Evolutionary conservation across 129 eudicot species (phyloP).

Genomic region (Flaveria bidentis): DNA sequence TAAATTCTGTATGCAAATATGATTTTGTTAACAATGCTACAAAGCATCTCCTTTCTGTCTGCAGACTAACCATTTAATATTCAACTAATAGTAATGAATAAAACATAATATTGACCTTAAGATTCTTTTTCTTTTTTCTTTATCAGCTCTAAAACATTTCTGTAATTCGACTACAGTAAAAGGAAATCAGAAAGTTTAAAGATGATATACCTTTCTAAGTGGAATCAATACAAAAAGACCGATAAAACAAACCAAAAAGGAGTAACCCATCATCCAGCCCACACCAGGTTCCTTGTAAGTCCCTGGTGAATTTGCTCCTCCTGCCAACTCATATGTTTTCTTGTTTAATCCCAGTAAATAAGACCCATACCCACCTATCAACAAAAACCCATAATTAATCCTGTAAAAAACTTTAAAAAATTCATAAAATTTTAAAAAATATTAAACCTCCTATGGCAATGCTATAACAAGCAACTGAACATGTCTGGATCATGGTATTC

Average conservation of each 20-base stretch:
- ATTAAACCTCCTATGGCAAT: slow-evolving; percentile 67
- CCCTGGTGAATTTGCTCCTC: slow-evolving; percentile 49
- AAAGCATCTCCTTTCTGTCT: neutral
- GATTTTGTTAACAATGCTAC: neutral
- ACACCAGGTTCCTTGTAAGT: slow-evolving; percentile 65
- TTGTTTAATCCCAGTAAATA: slow-evolving; percentile 69
- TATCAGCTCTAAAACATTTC: neutral
- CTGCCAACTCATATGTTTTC: slow-evolving; percentile 70
- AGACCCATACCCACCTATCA: slow-evolving; percentile 77
- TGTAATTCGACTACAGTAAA: neutral
- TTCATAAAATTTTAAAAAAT: too few relatives aligned
- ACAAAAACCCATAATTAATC: slow-evolving; percentile 10
- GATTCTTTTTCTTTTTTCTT: slow-evolving; percentile 5
- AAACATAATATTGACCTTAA: slow-evolving; percentile 21
- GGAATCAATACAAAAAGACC: slow-evolving; percentile 86
- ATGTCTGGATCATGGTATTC: slow-evolving; percentile 85
- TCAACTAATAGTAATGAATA: neutral
- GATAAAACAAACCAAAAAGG: slow-evolving; percentile 70
- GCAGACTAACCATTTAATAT: neutral
- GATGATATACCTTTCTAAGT: slow-evolving; percentile 62
- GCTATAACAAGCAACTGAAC: slow-evolving; percentile 82
- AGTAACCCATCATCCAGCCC: slow-evolving; percentile 78
- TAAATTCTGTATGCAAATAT: neutral
- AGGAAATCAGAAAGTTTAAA: neutral
- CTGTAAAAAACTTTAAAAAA: too few relatives aligned